Evolutionary conservation across 768 basidiomycete genomes (phyloP).

Genomic region (Suillus hirtellus): DNA sequence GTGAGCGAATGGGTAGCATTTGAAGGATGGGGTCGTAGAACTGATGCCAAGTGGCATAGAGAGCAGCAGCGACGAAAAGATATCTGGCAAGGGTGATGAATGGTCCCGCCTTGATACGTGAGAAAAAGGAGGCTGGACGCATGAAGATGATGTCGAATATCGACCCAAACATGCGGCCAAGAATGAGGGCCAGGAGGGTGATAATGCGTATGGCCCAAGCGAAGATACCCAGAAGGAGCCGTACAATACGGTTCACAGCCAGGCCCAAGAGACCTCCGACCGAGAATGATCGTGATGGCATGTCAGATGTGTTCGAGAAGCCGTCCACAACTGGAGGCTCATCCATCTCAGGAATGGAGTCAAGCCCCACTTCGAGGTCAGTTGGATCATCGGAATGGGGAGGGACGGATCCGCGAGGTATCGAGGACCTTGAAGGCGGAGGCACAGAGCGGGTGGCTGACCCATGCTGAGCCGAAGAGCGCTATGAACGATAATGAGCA

Average conservation of each 20-base stretch:
- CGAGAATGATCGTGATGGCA: slow-evolving; percentile 35
- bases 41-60: slow-evolving; percentile 46
- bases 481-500: slow-evolving; percentile 18
- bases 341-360: slow-evolving; percentile 66
- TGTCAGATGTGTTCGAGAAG: slow-evolving; percentile 24
- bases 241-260: slow-evolving; percentile 37
- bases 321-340: slow-evolving; percentile 42
- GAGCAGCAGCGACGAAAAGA: slow-evolving; percentile 39
- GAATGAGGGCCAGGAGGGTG: slow-evolving; percentile 39
- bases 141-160: slow-evolving; percentile 47
- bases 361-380: slow-evolving; percentile 53
- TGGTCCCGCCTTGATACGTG: slow-evolving; percentile 33
- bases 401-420: slow-evolving; percentile 42
- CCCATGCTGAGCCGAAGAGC: slow-evolving; percentile 29
- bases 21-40: slow-evolving; percentile 39
- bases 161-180: slow-evolving; percentile 51
- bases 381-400: slow-evolving; percentile 36
- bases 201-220: slow-evolving; percentile 28
- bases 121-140: slow-evolving; percentile 46
- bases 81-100: slow-evolving; percentile 41
- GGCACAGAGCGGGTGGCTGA: slow-evolving; percentile 43
- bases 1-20: slow-evolving; percentile 35
- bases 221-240: slow-evolving; percentile 33
- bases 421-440: slow-evolving; percentile 37
- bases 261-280: slow-evolving; percentile 48